Percentiles rank a stretch among this genome's conserved stretches.
phyloP scores from a whole-genome alignment of 2,329 filamentous ascomycete genomes.

The Phialophora tarda region DNA sequence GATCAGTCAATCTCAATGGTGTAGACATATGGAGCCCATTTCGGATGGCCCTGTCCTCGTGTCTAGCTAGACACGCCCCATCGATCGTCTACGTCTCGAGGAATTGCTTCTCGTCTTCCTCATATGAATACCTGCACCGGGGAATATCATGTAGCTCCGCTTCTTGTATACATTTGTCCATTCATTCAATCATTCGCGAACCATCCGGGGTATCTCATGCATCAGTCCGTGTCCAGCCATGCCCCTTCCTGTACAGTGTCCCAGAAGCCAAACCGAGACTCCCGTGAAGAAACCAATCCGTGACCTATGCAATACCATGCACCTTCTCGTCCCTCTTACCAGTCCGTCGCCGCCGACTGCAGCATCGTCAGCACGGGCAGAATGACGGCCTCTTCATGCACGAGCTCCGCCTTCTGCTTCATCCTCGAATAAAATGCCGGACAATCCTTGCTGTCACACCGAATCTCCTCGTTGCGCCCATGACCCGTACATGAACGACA shows the following conservation, averaged over 20 bases:
- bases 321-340: slow-evolving; percentile 40
- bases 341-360: slow-evolving; percentile 47
- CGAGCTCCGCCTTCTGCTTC: slow-evolving; percentile 47
- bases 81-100: too few relatives aligned
- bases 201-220: slow-evolving; percentile 9
- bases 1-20: too few relatives aligned
- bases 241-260: background rate
- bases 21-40: too few relatives aligned
- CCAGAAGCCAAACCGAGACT: background rate
- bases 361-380: slow-evolving; percentile 47
- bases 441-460: slow-evolving; percentile 89
- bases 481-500: slow-evolving; percentile 82
- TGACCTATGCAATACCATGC: background rate
- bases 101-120: too few relatives aligned
- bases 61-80: too few relatives aligned
- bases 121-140: too few relatives aligned
- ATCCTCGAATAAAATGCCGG: slow-evolving; percentile 77
- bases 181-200: background rate
- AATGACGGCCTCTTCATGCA: slow-evolving; percentile 46
- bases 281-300: background rate
- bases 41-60: too few relatives aligned
- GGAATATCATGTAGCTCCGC: background rate
- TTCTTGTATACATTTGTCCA: background rate
- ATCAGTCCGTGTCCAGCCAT: background rate
- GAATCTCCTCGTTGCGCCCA: slow-evolving; percentile 75